Conservation (phyloP, 163 green algal species). For the Scenedesmus sp. region DNA sequence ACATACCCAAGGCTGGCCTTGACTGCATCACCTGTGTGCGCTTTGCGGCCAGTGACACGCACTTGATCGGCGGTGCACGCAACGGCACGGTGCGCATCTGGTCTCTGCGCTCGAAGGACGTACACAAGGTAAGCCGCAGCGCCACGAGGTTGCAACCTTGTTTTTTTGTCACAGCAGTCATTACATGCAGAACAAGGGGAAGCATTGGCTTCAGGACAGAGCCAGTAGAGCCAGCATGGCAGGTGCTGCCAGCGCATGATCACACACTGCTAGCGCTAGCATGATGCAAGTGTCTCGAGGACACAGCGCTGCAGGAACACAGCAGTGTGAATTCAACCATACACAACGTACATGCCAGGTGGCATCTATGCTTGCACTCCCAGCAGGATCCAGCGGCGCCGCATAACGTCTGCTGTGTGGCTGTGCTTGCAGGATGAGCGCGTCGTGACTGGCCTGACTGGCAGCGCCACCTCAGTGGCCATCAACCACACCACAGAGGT, state of each 20-base stretch:
- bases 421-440: background rate
- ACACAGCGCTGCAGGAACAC: background rate
- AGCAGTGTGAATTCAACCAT: background rate
- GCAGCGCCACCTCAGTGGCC: conserved; percentile 27
- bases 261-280: background rate
- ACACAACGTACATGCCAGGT: background rate
- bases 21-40: conserved; percentile 20
- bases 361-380: background rate
- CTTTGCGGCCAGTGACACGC: background rate
- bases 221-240: background rate
- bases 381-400: no score
- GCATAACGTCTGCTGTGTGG: background rate
- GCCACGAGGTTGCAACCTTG: no score
- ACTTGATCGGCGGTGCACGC: background rate
- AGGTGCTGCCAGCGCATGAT: background rate
- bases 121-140: background rate
- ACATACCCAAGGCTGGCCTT: background rate
- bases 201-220: background rate
- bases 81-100: conserved; percentile 21
- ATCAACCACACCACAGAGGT: background rate
- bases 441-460: background rate
- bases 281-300: background rate
- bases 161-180: background rate
- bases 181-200: background rate
- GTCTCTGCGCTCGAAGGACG: background rate